A percentile compares a stretch with the other conserved stretches of the same genome.
Evolutionary conservation across 306 rosid species (phyloP).

Genomic region (Adenanthera pavonina): DNA sequence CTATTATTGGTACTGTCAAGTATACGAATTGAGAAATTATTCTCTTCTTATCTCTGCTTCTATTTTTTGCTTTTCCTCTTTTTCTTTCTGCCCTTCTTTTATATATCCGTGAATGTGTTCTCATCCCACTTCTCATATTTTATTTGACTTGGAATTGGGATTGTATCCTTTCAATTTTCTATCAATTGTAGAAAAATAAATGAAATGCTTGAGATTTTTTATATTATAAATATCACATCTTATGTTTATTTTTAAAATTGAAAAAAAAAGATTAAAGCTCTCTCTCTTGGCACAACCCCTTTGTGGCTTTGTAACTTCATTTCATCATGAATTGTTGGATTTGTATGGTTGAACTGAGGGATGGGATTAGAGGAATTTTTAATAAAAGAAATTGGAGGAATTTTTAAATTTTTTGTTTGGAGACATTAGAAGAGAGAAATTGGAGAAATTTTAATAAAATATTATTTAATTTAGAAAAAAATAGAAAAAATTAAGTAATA

Average conservation of each 20-base stretch:
- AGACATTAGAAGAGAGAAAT: too few species aligned
- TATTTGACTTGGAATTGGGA: not conserved
- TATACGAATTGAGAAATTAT: not conserved
- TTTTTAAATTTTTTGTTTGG: too few species aligned
- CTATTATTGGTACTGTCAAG: not conserved
- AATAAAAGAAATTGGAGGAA: too few species aligned
- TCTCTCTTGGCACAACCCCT: constrained; percentile 1
- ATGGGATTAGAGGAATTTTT: too few species aligned
- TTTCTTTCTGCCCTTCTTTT: constrained; percentile 23
- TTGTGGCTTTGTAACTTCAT: not conserved
- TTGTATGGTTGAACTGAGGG: too few species aligned
- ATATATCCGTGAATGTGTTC: not conserved
- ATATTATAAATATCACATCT: not conserved
- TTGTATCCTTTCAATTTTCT: not conserved
- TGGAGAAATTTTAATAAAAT: too few species aligned
- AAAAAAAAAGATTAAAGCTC: not conserved
- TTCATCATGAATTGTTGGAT: constrained; percentile 10
- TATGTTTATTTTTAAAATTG: not conserved
- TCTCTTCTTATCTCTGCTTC: not conserved
- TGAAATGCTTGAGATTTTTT: not conserved
- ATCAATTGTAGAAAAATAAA: not conserved
- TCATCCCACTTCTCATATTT: not conserved
- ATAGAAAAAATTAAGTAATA: too few species aligned
- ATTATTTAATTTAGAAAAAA: too few species aligned
- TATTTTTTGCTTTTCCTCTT: not conserved